Percentiles rank a stretch among this genome's conserved stretches.
Evolutionary conservation across 2,329 filamentous ascomycete species (phyloP).

Genomic region (Microdochium nivale): DNA sequence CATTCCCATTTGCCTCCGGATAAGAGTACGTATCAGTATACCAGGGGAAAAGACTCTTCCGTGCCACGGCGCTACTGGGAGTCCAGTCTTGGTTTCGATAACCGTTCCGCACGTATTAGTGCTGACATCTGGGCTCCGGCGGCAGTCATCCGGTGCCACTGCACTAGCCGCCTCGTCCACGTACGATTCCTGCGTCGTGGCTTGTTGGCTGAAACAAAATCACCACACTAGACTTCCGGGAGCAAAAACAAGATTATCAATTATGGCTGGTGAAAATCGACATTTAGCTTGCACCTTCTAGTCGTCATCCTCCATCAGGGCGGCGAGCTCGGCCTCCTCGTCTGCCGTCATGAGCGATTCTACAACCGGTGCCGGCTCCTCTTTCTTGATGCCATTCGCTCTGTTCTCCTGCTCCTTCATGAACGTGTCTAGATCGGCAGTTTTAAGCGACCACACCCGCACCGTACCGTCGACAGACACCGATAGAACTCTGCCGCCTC

Average conservation of each 20-base stretch:
- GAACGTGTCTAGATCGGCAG: conserved; percentile 43
- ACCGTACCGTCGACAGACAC: conserved; percentile 87
- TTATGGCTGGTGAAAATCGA: not conserved
- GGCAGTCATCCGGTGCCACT: not conserved
- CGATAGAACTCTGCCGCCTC: conserved; percentile 55
- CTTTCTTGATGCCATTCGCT: conserved; percentile 40
- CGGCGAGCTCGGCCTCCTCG: conserved; percentile 87
- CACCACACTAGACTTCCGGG: not conserved
- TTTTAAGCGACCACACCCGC: conserved; percentile 70
- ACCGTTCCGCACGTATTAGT: not conserved
- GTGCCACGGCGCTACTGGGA: too few species aligned
- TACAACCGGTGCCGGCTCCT: conserved; percentile 32
- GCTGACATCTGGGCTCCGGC: not conserved
- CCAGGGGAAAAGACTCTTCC: too few species aligned
- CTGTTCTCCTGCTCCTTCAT: conserved; percentile 40
- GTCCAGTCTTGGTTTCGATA: too few species aligned
- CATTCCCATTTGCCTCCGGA: too few species aligned
- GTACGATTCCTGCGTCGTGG: not conserved
- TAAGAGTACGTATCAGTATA: too few species aligned
- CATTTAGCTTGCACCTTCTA: not conserved
- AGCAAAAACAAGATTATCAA: not conserved
- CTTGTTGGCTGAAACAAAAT: not conserved
- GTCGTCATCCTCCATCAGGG: conserved; percentile 71
- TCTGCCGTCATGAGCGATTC: conserved; percentile 67
- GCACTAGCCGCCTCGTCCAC: not conserved